Conservation (phyloP, 2,329 filamentous ascomycete genomes). For the Fusarium illudens region DNA sequence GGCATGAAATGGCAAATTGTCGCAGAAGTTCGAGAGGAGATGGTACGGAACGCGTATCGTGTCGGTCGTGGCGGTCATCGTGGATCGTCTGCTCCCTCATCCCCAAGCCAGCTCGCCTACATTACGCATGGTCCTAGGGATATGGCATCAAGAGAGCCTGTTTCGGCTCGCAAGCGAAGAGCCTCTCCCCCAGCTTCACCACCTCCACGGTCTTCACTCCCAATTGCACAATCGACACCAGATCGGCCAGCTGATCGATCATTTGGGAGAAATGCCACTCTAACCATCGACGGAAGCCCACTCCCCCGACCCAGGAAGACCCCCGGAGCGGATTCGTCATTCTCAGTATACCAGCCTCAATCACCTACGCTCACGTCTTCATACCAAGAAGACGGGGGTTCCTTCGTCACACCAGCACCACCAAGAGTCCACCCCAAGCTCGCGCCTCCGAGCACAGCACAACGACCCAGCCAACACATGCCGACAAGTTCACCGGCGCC, state of each 20-base stretch:
- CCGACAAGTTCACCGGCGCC: constrained; percentile 85
- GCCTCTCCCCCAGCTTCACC: constrained; percentile 65
- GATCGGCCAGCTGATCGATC: constrained; percentile 58
- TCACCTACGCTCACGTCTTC: constrained; percentile 70
- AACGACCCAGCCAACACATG: constrained; percentile 85
- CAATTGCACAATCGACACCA: constrained; percentile 65
- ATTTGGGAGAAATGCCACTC: constrained; percentile 47
- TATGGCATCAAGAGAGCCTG: constrained; percentile 60
- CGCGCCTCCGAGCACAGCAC: constrained; percentile 81
- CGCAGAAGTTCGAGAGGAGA: constrained; percentile 83
- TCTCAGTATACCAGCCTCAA: constrained; percentile 61
- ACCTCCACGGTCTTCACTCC: constrained; percentile 59
- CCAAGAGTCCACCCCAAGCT: constrained; percentile 77
- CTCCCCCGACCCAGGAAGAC: constrained; percentile 65
- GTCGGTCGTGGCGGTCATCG: constrained; percentile 70
- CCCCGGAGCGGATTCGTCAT: constrained; percentile 54
- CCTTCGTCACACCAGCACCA: constrained; percentile 77
- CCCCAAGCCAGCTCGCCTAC: constrained; percentile 67
- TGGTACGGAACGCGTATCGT: constrained; percentile 75
- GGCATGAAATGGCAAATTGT: constrained; percentile 99
- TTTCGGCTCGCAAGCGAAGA: constrained; percentile 65
- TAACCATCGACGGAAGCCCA: constrained; percentile 67
- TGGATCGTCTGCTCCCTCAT: constrained; percentile 76
- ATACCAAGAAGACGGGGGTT: constrained; percentile 67
- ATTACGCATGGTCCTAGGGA: constrained; percentile 67